Percentiles rank a stretch among this genome's conserved stretches.
These are phyloP conservation scores for Penicillium crustosum DNA, from an alignment of 2,329 filamentous ascomycete species.

Conservation along the genomic window DNA sequence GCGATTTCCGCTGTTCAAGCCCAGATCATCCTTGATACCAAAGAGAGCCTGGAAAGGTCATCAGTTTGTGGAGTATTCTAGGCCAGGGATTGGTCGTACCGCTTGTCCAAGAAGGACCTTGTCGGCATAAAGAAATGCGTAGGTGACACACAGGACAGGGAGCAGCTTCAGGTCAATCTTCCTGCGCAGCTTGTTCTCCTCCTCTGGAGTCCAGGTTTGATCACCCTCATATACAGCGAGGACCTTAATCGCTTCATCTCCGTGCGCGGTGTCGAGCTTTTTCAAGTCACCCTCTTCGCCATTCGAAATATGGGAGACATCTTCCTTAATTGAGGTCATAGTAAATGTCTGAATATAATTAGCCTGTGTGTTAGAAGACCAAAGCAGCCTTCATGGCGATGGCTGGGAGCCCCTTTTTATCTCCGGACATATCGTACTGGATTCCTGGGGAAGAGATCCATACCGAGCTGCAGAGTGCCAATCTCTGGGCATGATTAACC, in stretches of 20 bases:
- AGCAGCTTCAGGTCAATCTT: background rate
- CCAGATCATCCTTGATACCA: conserved; percentile 36
- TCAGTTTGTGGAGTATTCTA: background rate
- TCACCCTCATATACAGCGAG: background rate
- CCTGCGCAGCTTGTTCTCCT: background rate
- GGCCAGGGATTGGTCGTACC: conserved; percentile 45
- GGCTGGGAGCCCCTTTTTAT: background rate
- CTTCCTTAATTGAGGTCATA: background rate
- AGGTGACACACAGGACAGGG: conserved; percentile 49
- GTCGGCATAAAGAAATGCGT: conserved; percentile 51
- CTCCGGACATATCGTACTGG: background rate
- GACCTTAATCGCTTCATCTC: background rate
- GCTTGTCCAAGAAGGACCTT: conserved; percentile 57
- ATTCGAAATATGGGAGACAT: background rate
- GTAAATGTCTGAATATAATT: background rate
- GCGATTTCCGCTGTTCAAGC: conserved; percentile 42
- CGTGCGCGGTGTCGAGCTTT: background rate
- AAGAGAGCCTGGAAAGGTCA: background rate
- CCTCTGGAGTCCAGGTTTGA: background rate
- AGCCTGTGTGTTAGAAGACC: background rate
- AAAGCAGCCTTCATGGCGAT: background rate
- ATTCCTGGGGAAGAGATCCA: background rate
- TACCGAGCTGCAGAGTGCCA: background rate
- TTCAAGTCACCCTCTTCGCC: background rate
- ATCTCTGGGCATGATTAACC: background rate